A percentile compares a stretch with the other conserved stretches of the same genome.
These are phyloP conservation scores for Chara braunii DNA, from an alignment of 139 green algal species.

Conservation along the genomic window DNA sequence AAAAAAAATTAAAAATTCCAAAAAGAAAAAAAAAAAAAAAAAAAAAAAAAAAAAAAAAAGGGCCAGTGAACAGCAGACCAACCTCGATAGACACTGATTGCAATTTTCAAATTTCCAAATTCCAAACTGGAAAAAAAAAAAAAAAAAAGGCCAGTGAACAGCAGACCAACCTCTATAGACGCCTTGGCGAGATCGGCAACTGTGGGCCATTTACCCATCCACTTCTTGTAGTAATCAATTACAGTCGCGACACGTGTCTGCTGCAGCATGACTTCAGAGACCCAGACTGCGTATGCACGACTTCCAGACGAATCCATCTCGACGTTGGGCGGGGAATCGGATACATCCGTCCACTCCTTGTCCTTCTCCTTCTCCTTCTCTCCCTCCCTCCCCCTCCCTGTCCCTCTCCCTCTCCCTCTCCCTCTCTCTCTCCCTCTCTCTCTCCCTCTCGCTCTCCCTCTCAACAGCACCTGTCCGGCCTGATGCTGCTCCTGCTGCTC, in stretches of 20 bases:
- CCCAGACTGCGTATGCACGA: conserved; percentile 75
- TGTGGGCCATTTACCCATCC: conserved; percentile 77
- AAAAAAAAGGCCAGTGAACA: background rate
- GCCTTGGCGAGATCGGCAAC: conserved; percentile 66
- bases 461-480: background rate
- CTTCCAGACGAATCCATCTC: conserved; percentile 41
- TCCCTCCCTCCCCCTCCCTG: background rate
- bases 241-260: conserved; percentile 77
- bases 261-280: conserved; percentile 93
- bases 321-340: no score
- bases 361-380: background rate
- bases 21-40: no score
- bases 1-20: no score
- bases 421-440: conserved; percentile 6
- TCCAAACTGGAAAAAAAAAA: no score
- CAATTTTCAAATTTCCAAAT: no score
- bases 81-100: no score
- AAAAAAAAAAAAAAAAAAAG: no score
- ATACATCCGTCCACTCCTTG: conserved; percentile 2
- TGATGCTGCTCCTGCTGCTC: background rate
- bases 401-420: background rate
- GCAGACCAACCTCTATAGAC: conserved; percentile 21
- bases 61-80: no score
- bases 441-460: background rate
- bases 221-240: conserved; percentile 62